Percentiles rank a stretch among this genome's conserved stretches.
phyloP scores from a whole-genome alignment of 2,329 filamentous ascomycete species.

The Sclerotiophoma versabilis region DNA sequence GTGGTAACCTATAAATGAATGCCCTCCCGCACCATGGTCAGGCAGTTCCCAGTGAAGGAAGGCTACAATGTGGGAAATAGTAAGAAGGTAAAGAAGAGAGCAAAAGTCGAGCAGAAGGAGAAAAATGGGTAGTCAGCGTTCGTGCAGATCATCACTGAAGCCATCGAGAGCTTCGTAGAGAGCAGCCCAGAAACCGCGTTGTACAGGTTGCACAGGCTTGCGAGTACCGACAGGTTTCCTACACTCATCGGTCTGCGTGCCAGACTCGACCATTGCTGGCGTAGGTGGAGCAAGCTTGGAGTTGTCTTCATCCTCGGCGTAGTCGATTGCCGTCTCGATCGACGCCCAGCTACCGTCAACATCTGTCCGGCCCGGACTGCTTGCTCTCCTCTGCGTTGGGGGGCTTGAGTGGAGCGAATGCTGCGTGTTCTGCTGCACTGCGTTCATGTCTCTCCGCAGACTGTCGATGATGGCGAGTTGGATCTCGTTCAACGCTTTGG shows the following conservation, averaged over 20 bases:
- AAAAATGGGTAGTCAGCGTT: neutral
- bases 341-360: slow-evolving; percentile 12
- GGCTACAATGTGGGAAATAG: too few species aligned
- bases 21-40: neutral
- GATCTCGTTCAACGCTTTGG: slow-evolving; percentile 43
- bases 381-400: neutral
- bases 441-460: slow-evolving; percentile 33
- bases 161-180: slow-evolving; percentile 32
- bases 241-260: slow-evolving; percentile 9
- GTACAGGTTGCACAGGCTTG: slow-evolving; percentile 12
- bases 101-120: neutral
- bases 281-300: neutral
- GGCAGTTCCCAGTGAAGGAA: neutral
- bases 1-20: slow-evolving; percentile 6
- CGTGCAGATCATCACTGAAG: slow-evolving; percentile 21
- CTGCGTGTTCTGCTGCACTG: slow-evolving; percentile 25
- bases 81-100: neutral
- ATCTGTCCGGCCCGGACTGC: neutral
- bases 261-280: slow-evolving; percentile 13
- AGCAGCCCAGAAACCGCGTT: slow-evolving; percentile 30
- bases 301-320: neutral
- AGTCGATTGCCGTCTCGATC: slow-evolving; percentile 10
- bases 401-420: slow-evolving; percentile 5
- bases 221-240: slow-evolving; percentile 20
- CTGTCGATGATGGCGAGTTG: slow-evolving; percentile 43